phyloP scores from a whole-genome alignment of 1,284 basidiomycete genomes.

The Puccinia brachypodii region DNA sequence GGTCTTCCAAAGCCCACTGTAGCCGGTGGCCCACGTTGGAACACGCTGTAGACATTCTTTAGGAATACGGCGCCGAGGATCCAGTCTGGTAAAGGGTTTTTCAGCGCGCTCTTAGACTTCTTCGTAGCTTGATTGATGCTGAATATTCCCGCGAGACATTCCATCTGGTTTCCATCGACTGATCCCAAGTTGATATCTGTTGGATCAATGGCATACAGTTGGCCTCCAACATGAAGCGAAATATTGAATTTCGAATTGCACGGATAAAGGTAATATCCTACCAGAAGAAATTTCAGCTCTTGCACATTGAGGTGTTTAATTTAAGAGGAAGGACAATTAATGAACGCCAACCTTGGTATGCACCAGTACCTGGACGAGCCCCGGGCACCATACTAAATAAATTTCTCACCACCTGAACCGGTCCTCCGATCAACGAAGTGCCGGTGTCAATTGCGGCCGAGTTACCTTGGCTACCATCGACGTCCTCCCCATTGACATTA shows the following conservation, averaged over 20 bases:
- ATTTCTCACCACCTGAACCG: constrained; percentile 50
- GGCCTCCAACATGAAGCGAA: not conserved
- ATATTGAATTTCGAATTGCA: constrained; percentile 53
- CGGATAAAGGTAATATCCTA: constrained; percentile 50
- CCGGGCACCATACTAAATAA: constrained; percentile 54
- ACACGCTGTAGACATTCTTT: constrained; percentile 49
- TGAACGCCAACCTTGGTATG: constrained; percentile 31
- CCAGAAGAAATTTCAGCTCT: not conserved
- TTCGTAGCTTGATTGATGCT: constrained; percentile 2
- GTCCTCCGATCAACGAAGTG: constrained; percentile 59
- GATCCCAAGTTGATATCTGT: constrained; percentile 19
- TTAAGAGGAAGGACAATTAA: constrained; percentile 53
- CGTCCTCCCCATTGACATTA: constrained; percentile 53
- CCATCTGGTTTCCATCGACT: constrained; percentile 9
- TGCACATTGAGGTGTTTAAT: constrained; percentile 21
- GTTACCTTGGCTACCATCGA: constrained; percentile 55
- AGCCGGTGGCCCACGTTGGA: constrained; percentile 26
- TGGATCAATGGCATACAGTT: constrained; percentile 19
- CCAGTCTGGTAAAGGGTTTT: constrained; percentile 50
- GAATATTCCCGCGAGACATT: constrained; percentile 34
- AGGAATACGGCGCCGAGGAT: constrained; percentile 57
- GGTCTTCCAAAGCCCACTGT: constrained; percentile 28
- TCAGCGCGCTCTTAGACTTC: not conserved
- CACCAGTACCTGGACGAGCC: constrained; percentile 50
- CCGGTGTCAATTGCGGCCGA: constrained; percentile 59